These are phyloP conservation scores for Solanum pennellii DNA, from an alignment of 257 asterid genomes.

Conservation along the genomic window DNA sequence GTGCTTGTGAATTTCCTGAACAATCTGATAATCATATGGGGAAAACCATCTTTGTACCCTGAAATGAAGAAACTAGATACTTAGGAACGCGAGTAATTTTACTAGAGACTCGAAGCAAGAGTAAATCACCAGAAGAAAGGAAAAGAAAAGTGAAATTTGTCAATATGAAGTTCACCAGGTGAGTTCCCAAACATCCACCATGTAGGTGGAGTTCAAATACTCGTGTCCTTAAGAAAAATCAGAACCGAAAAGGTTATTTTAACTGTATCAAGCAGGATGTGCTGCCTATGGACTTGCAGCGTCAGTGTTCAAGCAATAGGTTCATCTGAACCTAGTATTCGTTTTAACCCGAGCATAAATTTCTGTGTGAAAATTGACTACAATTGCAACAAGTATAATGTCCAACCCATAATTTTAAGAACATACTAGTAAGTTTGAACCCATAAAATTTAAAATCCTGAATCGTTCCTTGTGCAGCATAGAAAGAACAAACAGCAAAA, in stretches of 20 bases:
- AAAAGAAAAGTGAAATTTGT: background rate
- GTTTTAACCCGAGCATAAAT: background rate
- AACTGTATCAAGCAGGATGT: background rate
- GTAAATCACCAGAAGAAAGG: background rate
- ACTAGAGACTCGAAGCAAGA: background rate
- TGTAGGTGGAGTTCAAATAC: background rate
- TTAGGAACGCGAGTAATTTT: background rate
- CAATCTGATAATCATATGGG: conserved; percentile 91
- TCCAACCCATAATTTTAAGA: background rate
- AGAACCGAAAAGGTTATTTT: background rate
- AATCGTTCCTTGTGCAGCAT: background rate
- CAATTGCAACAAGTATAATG: background rate
- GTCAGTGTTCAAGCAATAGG: background rate
- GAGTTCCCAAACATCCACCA: background rate
- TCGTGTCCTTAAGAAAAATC: background rate
- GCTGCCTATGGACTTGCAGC: background rate
- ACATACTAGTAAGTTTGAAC: background rate
- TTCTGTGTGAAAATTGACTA: background rate
- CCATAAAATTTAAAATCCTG: background rate
- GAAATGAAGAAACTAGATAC: conserved; percentile 1
- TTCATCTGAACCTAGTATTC: background rate
- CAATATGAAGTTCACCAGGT: background rate
- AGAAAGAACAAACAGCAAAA: background rate
- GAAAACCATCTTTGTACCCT: conserved; percentile 93
- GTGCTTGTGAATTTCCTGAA: conserved; percentile 87